These are phyloP conservation scores for Microcyclospora tardicrescens DNA, from an alignment of 2,329 filamentous ascomycete genomes.

Conservation along the genomic window DNA sequence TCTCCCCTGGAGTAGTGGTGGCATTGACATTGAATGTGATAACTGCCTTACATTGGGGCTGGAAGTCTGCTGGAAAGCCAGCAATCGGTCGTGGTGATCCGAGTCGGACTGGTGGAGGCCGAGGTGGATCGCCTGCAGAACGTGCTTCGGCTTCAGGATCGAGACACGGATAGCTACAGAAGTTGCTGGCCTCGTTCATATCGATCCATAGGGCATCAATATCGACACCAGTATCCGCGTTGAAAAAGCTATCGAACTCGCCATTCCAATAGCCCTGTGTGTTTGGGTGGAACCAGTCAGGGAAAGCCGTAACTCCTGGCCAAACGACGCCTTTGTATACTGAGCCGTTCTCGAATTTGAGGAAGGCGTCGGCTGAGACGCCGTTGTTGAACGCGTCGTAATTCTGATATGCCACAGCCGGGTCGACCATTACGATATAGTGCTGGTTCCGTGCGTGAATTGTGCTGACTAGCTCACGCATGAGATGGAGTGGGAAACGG, in stretches of 20 bases:
- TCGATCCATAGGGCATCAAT: constrained; percentile 65
- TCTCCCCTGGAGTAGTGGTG: constrained; percentile 23
- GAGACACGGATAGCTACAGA: constrained; percentile 31
- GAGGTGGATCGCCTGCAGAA: constrained; percentile 42
- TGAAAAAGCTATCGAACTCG: constrained; percentile 55
- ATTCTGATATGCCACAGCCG: constrained; percentile 39
- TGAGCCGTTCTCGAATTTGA: constrained; percentile 42
- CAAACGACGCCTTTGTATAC: constrained; percentile 56
- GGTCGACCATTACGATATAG: constrained; percentile 59
- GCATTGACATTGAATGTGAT: constrained; percentile 24
- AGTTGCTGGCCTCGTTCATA: constrained; percentile 50
- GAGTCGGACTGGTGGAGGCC: constrained; percentile 47
- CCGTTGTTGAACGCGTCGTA: constrained; percentile 50
- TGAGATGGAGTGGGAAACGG: constrained; percentile 46
- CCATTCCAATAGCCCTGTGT: constrained; percentile 56
- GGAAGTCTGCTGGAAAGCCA: constrained; percentile 56
- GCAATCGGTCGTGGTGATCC: constrained; percentile 51
- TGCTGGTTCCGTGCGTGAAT: constrained; percentile 32
- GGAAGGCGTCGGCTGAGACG: constrained; percentile 42
- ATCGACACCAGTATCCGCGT: constrained; percentile 50
- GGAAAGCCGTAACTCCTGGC: constrained; percentile 44
- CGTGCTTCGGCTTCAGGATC: constrained; percentile 25
- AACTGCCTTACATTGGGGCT: constrained; percentile 35
- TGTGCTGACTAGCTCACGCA: constrained; percentile 50
- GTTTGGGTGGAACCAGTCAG: constrained; percentile 60